Base-by-base conservation (phyloP, 768 basidiomycete species). In the Gyrodon lividus region DNA sequence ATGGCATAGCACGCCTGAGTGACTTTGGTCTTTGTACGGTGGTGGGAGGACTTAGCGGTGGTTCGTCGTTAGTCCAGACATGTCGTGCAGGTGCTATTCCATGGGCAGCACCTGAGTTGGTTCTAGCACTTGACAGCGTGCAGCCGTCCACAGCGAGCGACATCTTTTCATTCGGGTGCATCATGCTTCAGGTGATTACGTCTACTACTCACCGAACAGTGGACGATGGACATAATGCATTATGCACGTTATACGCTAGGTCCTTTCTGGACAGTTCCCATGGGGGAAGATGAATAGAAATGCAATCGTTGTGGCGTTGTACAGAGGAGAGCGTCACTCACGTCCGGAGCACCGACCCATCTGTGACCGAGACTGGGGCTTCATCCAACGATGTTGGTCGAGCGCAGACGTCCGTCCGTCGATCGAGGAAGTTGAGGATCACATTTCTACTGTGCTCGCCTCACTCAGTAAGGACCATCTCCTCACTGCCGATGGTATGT, bases 91-190 rank as follows among this genome's bases (percentile, higher is more conserved):
- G 37, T 19, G 33, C 35, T 16, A 23, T 48, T 13, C 35, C 22
- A 20, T 48, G 46, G 35, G 33, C 46, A 19, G 46, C 37, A 2
- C 46, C 46, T n/a, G 46, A 48, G 16, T 16, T 48, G 17, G 24
- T 48, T 1, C 17, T 26, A 19, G n/a, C 16, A 2, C 23, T 35
- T 12, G 30, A 30, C 30, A 30, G 1, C 9, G 30, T 30, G 7
- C 23, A 35, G 23, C 46, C 46, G 26, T 26, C 24, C 4, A 12
- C 20, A 16, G 35, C 35, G 7, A 39, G 46, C n/a, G 46, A 48
- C 24, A 26, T 48, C 5, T 48, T 37, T 37, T 37, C 46, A 5
- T 47, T 47, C 4, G 46, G 46, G 19, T 47, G 46, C 16, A 47
- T 47, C 14, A 47, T 47, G 46, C 13, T 47, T 16, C 46, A 47